Percentiles rank a stretch among this genome's conserved stretches.
These are phyloP conservation scores for Sporothrix pseudoabietina DNA, from an alignment of 2,329 filamentous ascomycete species.

Conservation along the genomic window DNA sequence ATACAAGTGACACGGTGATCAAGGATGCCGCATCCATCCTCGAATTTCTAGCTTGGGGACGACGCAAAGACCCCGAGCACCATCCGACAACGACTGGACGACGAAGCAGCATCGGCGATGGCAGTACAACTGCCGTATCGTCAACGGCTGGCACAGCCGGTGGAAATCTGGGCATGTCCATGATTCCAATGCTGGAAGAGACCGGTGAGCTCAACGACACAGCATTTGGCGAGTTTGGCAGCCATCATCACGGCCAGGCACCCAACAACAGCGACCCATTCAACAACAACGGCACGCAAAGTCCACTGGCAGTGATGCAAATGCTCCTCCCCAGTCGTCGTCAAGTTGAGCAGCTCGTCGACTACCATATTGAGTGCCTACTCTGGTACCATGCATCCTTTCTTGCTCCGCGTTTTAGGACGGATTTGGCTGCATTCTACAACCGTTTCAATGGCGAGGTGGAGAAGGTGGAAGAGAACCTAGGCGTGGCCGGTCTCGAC, in stretches of 20 bases:
- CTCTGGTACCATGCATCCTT: constrained; percentile 39
- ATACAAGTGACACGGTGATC: constrained; percentile 38
- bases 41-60: constrained; percentile 53
- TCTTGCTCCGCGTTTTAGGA: constrained; percentile 42
- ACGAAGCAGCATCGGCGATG: background rate
- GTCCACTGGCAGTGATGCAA: constrained; percentile 34
- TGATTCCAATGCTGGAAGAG: background rate
- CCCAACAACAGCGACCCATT: background rate
- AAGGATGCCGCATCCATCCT: constrained; percentile 51
- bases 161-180: background rate
- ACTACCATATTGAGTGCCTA: constrained; percentile 36
- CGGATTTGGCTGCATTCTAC: constrained; percentile 45
- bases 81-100: constrained; percentile 8
- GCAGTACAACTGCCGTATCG: constrained; percentile 6
- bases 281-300: background rate
- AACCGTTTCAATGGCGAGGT: constrained; percentile 42
- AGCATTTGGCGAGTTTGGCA: background rate
- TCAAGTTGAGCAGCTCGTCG: constrained; percentile 36
- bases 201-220: background rate
- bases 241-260: background rate
- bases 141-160: background rate
- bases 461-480: constrained; percentile 31
- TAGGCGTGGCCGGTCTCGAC: constrained; percentile 38
- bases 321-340: constrained; percentile 35
- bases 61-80: constrained; percentile 45